Evolutionary conservation across 1,284 basidiomycete genomes (phyloP), one percentile per base, ranked within the genome.

Genomic region (Sanghuangporus baumii): DNA sequence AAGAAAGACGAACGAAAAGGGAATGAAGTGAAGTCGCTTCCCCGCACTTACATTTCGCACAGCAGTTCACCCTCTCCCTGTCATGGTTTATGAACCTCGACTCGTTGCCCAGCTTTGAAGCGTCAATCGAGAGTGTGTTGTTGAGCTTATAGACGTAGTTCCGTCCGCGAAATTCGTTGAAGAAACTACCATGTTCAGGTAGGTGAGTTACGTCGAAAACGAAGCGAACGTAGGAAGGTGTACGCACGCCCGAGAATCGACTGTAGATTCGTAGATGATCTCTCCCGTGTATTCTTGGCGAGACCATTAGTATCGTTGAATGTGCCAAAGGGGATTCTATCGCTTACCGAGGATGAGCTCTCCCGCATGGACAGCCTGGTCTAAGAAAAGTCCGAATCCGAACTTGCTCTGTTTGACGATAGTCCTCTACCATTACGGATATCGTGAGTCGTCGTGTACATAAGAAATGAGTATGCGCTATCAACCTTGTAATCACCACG

Each of bases 41-140:
- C 20, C 41, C 50, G 8, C 43, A 70, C 74, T 55, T 66, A 86
- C 85, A 72, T 63, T 66, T 66, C 0, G 84, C 82, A 6, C 66
- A 59, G 60, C 79, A 80, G 67, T 86, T 88, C 0, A 72, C 67
- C 0, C 66, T 64, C 5, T 60, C 51, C 3, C 41, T 58, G 16
- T 75, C 71, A 68, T 88, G 85, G 66, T 89, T 85, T 54, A 88
- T 79, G 66, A 81, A 88, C 26, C 85, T 75, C 5, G 83, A 77
- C 20, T 77, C 74, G 61, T 88, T 87, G 2, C 86, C 87, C 0
- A 75, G 75, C 40, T 73, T 76, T 2, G 76, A 72, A 52, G 81
- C 75, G 69, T 89, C 87, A 6, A 87, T 69, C 2, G 76, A 71
- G 20, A 78, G 64, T 0, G 69, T 68, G 0, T 68, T 46, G 60